Evolutionary conservation across 257 asterid species (phyloP).

Genomic region (Fraxinus americana): DNA sequence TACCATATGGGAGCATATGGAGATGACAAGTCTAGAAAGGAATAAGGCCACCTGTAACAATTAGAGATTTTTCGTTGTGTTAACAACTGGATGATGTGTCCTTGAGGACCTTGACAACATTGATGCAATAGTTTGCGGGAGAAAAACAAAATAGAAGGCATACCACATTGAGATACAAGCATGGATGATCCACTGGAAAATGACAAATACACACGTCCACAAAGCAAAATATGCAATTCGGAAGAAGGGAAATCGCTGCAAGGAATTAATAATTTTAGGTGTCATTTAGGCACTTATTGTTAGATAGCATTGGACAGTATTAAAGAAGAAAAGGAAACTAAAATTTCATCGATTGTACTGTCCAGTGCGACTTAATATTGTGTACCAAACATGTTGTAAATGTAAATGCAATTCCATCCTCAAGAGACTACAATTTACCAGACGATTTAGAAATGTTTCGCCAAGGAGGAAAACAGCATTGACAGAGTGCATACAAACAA

Average conservation of each 20-base stretch:
- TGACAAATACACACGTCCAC: constrained; percentile 63
- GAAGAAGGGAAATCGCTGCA: constrained; percentile 87
- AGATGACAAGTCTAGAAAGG: constrained; percentile 63
- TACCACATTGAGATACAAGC: constrained; percentile 65
- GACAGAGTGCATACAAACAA: constrained; percentile 66
- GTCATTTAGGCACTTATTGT: background rate
- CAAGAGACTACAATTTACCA: constrained; percentile 46
- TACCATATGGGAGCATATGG: constrained; percentile 76
- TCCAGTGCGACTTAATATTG: constrained; percentile 11
- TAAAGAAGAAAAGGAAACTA: background rate
- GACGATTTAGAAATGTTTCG: constrained; percentile 56
- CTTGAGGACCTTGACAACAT: background rate
- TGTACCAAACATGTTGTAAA: background rate
- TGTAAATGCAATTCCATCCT: constrained; percentile 1
- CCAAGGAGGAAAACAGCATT: constrained; percentile 73
- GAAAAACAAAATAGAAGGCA: background rate
- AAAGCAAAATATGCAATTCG: constrained; percentile 77
- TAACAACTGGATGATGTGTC: constrained; percentile 3
- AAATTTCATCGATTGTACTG: background rate
- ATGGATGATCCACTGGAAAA: constrained; percentile 89
- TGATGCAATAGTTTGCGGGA: background rate
- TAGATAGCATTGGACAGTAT: background rate
- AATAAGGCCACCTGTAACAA: constrained; percentile 75
- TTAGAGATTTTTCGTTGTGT: background rate
- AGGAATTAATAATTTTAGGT: constrained; percentile 19